These are phyloP conservation scores for Aschersonia sp. DNA, from an alignment of 2,329 filamentous ascomycete species.

Conservation along the genomic window DNA sequence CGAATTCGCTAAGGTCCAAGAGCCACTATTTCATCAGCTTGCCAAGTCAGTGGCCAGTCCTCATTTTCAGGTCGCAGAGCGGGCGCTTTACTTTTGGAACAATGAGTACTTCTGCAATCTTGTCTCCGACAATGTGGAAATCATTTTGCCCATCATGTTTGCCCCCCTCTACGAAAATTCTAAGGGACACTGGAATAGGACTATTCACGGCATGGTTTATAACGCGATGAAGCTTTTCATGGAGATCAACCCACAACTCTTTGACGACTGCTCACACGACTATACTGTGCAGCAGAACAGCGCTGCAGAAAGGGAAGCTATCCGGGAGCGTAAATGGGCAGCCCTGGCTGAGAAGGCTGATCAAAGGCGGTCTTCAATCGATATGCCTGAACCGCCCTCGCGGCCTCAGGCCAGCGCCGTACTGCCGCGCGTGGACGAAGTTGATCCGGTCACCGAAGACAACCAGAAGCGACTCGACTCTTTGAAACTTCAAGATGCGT, in stretches of 20 bases:
- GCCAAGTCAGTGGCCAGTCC: conserved; percentile 97
- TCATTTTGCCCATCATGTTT: conserved; percentile 98
- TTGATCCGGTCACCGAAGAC: conserved; percentile 66
- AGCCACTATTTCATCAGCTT: conserved; percentile 91
- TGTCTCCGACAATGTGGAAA: conserved; percentile 96
- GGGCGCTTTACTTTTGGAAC: conserved; percentile 98
- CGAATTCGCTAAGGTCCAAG: conserved; percentile 97
- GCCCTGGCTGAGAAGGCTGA: conserved; percentile 69
- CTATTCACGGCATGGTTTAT: conserved; percentile 98
- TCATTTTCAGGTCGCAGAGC: conserved; percentile 96
- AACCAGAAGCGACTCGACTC: conserved; percentile 81
- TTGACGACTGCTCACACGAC: conserved; percentile 96
- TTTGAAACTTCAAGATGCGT: conserved; percentile 72
- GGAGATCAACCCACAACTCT: conserved; percentile 97
- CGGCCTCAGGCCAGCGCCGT: conserved; percentile 22
- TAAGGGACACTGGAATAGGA: conserved; percentile 99
- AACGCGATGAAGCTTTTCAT: conserved; percentile 99
- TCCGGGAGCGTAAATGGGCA: conserved; percentile 80
- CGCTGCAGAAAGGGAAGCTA: conserved; percentile 68
- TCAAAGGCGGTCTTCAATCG: conserved; percentile 37
- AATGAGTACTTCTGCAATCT: conserved; percentile 99
- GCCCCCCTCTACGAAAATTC: conserved; percentile 96
- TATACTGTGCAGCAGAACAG: conserved; percentile 95
- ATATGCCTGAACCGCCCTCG: conserved; percentile 16
- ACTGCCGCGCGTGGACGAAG: conserved; percentile 51